Conservation (phyloP, 1,284 basidiomycete species). For the Trametes pubescens region DNA sequence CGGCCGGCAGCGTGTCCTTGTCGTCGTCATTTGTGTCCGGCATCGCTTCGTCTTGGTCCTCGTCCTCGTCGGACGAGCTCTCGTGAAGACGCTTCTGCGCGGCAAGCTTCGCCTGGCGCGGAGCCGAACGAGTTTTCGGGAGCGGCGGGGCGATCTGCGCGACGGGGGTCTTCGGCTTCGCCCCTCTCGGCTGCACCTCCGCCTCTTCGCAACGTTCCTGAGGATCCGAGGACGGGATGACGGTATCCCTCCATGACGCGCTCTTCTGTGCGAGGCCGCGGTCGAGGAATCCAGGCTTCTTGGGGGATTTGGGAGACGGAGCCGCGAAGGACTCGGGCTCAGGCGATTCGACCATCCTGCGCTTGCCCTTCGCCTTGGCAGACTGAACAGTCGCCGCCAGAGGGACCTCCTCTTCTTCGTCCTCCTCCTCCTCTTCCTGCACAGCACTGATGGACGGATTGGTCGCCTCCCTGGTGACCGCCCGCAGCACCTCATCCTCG, state of each 20-base stretch:
- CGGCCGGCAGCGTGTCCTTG: slow-evolving; percentile 53
- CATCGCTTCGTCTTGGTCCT: slow-evolving; percentile 30
- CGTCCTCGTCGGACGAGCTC: slow-evolving; percentile 32
- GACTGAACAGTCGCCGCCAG: slow-evolving; percentile 28
- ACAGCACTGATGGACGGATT: slow-evolving; percentile 13
- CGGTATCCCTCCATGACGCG: slow-evolving; percentile 24
- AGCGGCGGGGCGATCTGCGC: slow-evolving; percentile 10
- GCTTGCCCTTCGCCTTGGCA: slow-evolving; percentile 31
- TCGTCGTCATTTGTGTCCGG: slow-evolving; percentile 38
- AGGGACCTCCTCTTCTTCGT: slow-evolving; percentile 35
- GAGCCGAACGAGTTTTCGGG: slow-evolving; percentile 16
- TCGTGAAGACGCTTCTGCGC: slow-evolving; percentile 22
- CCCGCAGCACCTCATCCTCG: slow-evolving; percentile 27
- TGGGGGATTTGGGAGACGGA: slow-evolving; percentile 8
- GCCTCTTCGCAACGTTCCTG: slow-evolving; percentile 24
- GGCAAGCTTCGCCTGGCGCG: slow-evolving; percentile 29
- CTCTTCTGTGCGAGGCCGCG: neutral
- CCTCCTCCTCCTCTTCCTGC: slow-evolving; percentile 16
- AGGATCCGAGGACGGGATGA: slow-evolving; percentile 35
- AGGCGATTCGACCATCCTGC: slow-evolving; percentile 13
- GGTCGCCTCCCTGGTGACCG: slow-evolving; percentile 8
- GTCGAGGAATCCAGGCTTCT: slow-evolving; percentile 5
- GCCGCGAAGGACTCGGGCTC: neutral
- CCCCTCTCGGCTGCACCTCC: slow-evolving; percentile 10
- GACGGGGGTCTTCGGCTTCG: slow-evolving; percentile 25